Conservation (phyloP, 805 yeast species). For the Sugiyamaella lignohabitans region DNA sequence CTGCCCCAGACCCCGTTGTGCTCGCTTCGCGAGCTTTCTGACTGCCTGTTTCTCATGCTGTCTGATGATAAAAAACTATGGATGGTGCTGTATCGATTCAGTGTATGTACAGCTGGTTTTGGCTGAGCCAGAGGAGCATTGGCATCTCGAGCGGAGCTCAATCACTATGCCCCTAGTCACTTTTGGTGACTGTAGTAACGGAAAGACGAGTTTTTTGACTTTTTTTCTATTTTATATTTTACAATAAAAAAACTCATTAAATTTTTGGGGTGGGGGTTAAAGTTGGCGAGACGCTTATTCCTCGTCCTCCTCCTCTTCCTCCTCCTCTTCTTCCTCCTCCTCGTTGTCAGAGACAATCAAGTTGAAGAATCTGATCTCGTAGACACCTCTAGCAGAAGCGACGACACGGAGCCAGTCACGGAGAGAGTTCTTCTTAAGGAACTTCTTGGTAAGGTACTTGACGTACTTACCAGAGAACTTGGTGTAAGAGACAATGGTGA, state of each 20-base stretch:
- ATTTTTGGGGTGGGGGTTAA: not conserved
- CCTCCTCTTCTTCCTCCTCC: constrained; percentile 69
- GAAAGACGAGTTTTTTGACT: too few relatives aligned
- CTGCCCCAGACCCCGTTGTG: not conserved
- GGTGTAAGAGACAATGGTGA: constrained; percentile 84
- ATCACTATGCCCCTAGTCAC: too few relatives aligned
- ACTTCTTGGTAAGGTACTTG: constrained; percentile 99
- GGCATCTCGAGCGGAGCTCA: too few relatives aligned
- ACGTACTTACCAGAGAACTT: constrained; percentile 99
- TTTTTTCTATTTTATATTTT: too few relatives aligned
- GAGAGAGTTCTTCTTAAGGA: constrained; percentile 99
- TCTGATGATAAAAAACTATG: too few relatives aligned
- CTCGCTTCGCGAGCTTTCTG: too few relatives aligned
- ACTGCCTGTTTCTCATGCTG: too few relatives aligned
- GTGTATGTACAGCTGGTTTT: too few relatives aligned
- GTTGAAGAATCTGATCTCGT: constrained; percentile 98
- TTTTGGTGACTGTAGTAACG: too few relatives aligned
- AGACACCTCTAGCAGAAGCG: constrained; percentile 88
- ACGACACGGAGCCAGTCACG: constrained; percentile 99
- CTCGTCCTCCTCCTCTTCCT: constrained; percentile 11
- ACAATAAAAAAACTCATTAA: not conserved
- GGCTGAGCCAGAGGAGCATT: too few relatives aligned
- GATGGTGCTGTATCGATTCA: too few relatives aligned
- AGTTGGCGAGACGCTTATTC: not conserved
- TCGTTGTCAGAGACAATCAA: constrained; percentile 94